Percentiles rank a stretch among this genome's conserved stretches.
Evolutionary conservation across 1,284 basidiomycete species (phyloP).

Genomic region (Pseudozyma tsukubaensis): DNA sequence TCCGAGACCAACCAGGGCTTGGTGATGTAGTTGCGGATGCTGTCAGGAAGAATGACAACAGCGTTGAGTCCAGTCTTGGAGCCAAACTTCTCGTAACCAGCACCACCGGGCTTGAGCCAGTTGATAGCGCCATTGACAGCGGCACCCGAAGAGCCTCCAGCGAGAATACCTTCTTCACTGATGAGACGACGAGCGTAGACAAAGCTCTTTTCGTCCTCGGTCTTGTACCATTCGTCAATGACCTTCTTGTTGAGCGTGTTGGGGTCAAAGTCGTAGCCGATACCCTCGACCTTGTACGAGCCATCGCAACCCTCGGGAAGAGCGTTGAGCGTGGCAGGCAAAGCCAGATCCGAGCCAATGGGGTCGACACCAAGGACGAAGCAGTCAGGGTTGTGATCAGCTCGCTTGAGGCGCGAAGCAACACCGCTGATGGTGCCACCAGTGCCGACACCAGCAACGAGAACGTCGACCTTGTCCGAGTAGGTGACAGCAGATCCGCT

Average conservation of each 20-base stretch:
- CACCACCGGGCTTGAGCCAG: slow-evolving; percentile 77
- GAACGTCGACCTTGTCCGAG: slow-evolving; percentile 75
- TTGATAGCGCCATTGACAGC: slow-evolving; percentile 81
- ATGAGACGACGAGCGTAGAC: slow-evolving; percentile 82
- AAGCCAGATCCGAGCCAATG: slow-evolving; percentile 87
- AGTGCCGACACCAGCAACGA: slow-evolving; percentile 91
- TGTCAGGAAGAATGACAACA: slow-evolving; percentile 88
- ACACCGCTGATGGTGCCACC: slow-evolving; percentile 93
- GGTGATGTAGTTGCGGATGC: slow-evolving; percentile 95
- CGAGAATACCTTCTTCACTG: slow-evolving; percentile 85
- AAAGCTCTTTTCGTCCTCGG: slow-evolving; percentile 83
- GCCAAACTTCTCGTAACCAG: slow-evolving; percentile 76
- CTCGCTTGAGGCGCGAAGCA: slow-evolving; percentile 77
- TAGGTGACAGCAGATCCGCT: slow-evolving; percentile 25
- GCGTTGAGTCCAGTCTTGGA: slow-evolving; percentile 83
- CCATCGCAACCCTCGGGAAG: slow-evolving; percentile 73
- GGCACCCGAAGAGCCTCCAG: slow-evolving; percentile 91
- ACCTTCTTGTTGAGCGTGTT: slow-evolving; percentile 58
- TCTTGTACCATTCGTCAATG: slow-evolving; percentile 80
- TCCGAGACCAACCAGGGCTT: slow-evolving; percentile 72
- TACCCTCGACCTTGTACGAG: slow-evolving; percentile 88
- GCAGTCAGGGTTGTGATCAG: slow-evolving; percentile 59
- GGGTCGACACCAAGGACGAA: slow-evolving; percentile 88
- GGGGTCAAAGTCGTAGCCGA: slow-evolving; percentile 74
- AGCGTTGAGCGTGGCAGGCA: slow-evolving; percentile 76